Evolutionary conservation across 1,139 yeast genomes (phyloP).

Genomic region (Geotrichum histeridarum): DNA sequence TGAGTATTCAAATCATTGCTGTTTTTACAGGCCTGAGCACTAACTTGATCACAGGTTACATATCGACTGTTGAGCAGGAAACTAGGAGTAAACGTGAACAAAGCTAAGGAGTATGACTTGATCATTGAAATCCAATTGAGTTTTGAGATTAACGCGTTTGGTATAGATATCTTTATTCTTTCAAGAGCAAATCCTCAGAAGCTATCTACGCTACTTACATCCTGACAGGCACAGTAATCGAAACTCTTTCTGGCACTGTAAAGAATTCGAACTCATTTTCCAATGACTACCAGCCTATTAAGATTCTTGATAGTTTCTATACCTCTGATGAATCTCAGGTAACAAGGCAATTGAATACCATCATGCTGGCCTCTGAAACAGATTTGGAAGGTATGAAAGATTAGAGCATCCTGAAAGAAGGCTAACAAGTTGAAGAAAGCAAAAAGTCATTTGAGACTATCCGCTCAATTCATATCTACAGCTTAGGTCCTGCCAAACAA

Average conservation of each 20-base stretch:
- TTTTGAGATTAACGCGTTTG: neutral
- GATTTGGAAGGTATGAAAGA: constrained; percentile 16
- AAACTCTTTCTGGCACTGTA: neutral
- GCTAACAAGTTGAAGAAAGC: constrained; percentile 1
- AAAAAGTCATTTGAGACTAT: constrained; percentile 13
- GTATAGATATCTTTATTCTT: constrained; percentile 21
- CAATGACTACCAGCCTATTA: constrained; percentile 24
- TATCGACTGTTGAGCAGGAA: constrained; percentile 18
- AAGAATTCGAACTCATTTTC: constrained; percentile 16
- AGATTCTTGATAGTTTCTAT: constrained; percentile 20
- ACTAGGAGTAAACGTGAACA: constrained; percentile 12
- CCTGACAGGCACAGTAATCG: constrained; percentile 20
- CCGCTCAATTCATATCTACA: constrained; percentile 17
- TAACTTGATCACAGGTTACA: constrained; percentile 15
- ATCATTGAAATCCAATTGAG: neutral
- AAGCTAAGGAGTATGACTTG: constrained; percentile 17
- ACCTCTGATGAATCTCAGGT: neutral
- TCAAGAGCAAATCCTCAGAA: constrained; percentile 19
- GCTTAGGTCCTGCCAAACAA: constrained; percentile 13
- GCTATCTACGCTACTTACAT: constrained; percentile 26
- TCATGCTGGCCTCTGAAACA: constrained; percentile 15
- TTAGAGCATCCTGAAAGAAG: neutral
- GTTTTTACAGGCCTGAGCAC: neutral
- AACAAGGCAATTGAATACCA: constrained; percentile 1
- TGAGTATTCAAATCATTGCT: constrained; percentile 6